Evolutionary conservation across 495 filamentous ascomycete genomes (phyloP).

Genomic region (Penicillium cinerascens): DNA sequence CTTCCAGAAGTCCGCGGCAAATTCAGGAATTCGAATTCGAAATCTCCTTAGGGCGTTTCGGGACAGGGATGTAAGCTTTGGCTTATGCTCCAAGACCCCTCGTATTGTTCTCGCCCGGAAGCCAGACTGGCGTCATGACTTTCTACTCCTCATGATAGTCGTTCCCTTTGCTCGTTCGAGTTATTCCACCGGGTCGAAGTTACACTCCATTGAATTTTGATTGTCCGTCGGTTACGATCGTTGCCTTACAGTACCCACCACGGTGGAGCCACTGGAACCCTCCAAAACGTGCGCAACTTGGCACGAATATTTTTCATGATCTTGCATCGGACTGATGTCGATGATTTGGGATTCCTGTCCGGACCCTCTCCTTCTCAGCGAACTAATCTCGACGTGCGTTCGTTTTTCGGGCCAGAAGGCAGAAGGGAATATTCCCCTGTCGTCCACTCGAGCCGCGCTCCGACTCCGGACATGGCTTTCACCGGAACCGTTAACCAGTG

Average conservation of each 20-base stretch:
- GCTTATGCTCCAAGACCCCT: neutral
- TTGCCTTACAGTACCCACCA: neutral
- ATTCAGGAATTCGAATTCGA: neutral
- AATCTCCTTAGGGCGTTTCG: neutral
- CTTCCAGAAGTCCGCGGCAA: conserved; percentile 5
- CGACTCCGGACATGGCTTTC: neutral
- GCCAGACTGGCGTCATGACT: neutral
- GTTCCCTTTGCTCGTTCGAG: neutral
- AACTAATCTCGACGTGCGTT: neutral
- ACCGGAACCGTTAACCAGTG: neutral
- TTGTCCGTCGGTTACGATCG: conserved; percentile 1
- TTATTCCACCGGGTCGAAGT: neutral
- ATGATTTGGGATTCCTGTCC: neutral
- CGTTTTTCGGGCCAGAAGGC: neutral
- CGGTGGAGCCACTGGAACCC: neutral
- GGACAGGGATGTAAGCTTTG: neutral
- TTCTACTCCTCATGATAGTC: neutral
- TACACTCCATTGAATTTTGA: conserved; percentile 5
- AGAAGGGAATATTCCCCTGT: conserved; percentile 6
- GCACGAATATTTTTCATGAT: neutral
- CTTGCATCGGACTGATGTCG: neutral
- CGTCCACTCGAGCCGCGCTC: neutral
- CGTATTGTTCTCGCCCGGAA: neutral
- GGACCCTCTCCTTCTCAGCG: neutral
- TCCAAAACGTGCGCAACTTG: neutral